Base-by-base conservation (phyloP, 2,329 filamentous ascomycete species). In the Trichoderma endophyticum region DNA sequence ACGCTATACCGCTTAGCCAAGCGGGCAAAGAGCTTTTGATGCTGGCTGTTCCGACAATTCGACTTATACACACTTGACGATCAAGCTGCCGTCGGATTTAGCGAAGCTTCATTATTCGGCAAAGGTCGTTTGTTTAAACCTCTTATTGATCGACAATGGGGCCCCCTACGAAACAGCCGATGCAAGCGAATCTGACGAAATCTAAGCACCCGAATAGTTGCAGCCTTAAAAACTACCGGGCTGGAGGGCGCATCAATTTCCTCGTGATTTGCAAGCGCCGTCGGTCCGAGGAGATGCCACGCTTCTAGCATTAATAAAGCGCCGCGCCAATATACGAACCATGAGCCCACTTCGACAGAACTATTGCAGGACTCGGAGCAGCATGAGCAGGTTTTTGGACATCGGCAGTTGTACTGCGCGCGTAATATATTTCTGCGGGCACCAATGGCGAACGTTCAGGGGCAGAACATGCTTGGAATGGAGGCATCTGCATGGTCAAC, bases 1-100 rank as follows among this genome's bases (percentile, higher is more conserved):
- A 73, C 71, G 71, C 71, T 73, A 67, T 73, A 73, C 71, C 71
- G 65, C 68, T 73, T 67, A 73, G 71, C 71, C 71, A 73, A 73
- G 67, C 61, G 67, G 71, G 71, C 71, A 26, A 43, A 56, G 34
- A 54, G 60, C 36, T 63, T 15, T 36, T 62, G 54, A 2, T 18
- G 6, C 8, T 3, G 7, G n/a, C 11, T 54, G 0, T 6, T 28
- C 1, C 0, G 12, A 2, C 39, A 43, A 43, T 2, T 4, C 7
- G 0, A 9, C 7, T n/a, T 56, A 69, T 60, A 48, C n/a, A 51
- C 1, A 4, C 6, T 48, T 14, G 4, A 54, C n/a, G 11, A 18
- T 2, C 21, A 0, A 36, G 34, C 34, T 36, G 2, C 1, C 9
- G 9, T 54, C 9, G 12, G 43, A 65, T 34, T 11, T 34, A 51